Evolutionary conservation across 2,329 filamentous ascomycete species (phyloP), one percentile per base, ranked within the genome.

Genomic region (Aspergillus flavus): DNA sequence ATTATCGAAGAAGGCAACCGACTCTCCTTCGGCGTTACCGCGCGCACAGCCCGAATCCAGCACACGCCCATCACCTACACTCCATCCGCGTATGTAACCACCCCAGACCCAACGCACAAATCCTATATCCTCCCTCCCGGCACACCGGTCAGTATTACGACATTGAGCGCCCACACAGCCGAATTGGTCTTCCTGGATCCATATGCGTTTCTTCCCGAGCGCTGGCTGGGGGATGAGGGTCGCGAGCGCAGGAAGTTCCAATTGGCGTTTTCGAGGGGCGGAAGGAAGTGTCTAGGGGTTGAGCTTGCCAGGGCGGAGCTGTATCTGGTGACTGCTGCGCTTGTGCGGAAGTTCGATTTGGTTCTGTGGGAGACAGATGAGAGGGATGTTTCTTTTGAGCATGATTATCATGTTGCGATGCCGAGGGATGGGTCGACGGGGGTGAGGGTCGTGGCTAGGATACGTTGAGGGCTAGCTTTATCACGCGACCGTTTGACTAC

Each of bases 241-340:
- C 72, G 23, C 64, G 59, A 77, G 19, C 67, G 79, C 6, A 76
- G 78, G n/a, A 73, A 74, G 34, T 82, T 78, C 62, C 73, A 80
- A 55, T 75, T 82, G 6, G 72, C 71, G 0, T 82, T 82, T 62
- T 73, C 75, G 3, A 76, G 76, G 43, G 82, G 82, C 0, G 77
- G 76, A 5, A 70, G 81, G 16, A 69, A 69, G 12, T 83, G 81
- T 64, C 66, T 83, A 14, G 81, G 81, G 0, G 73, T 80, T 12
- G 78, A 77, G 56, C 71, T 78, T 14, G 73, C 75, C 1, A 67
- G 70, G 43, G 74, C 74, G 1, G 74, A 78, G 64, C 67, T 76
- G 16, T 71, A 71, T 23, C 65, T 73, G 12, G 65, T 69, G 32
- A 54, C 72, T 2, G 69, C 69, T 19, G 66, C 69, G 6, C 66